Percentiles rank a stretch among this genome's conserved stretches.
Evolutionary conservation across 2,329 filamentous ascomycete species (phyloP).

Genomic region (Aureobasidium musti): DNA sequence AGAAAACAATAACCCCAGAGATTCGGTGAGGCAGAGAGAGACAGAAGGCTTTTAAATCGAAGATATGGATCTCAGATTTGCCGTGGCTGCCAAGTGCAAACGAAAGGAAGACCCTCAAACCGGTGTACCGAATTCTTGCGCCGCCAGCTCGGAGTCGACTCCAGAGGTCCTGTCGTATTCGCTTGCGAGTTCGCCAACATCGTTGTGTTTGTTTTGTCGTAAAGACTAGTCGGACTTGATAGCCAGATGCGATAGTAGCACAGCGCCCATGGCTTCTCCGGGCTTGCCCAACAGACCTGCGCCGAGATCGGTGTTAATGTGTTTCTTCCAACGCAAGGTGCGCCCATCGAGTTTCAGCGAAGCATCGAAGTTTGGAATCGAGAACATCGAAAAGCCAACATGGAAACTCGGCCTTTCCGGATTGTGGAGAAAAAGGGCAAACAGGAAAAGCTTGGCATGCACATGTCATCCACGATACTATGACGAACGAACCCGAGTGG

Average conservation of each 20-base stretch:
- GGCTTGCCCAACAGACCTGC: neutral
- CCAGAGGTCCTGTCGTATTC: too few species aligned
- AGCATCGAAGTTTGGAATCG: neutral
- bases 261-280: too few species aligned
- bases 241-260: too few species aligned
- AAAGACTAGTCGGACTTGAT: too few species aligned
- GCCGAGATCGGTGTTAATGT: neutral
- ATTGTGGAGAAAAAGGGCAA: neutral
- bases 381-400: neutral
- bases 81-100: too few species aligned
- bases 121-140: too few species aligned
- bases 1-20: too few species aligned
- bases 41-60: neutral
- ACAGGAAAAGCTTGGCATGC: slow-evolving; percentile 4
- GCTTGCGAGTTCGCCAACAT: too few species aligned
- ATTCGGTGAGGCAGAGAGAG: neutral
- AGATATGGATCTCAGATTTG: slow-evolving; percentile 6
- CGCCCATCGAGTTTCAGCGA: neutral
- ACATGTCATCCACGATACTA: neutral
- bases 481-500: neutral
- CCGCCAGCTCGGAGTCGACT: neutral
- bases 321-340: neutral
- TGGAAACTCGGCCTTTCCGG: too few species aligned
- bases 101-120: too few species aligned
- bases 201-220: too few species aligned